Evolutionary conservation across 148 eudicot genomes (phyloP).

Genomic region (Arctostaphylos glauca): DNA sequence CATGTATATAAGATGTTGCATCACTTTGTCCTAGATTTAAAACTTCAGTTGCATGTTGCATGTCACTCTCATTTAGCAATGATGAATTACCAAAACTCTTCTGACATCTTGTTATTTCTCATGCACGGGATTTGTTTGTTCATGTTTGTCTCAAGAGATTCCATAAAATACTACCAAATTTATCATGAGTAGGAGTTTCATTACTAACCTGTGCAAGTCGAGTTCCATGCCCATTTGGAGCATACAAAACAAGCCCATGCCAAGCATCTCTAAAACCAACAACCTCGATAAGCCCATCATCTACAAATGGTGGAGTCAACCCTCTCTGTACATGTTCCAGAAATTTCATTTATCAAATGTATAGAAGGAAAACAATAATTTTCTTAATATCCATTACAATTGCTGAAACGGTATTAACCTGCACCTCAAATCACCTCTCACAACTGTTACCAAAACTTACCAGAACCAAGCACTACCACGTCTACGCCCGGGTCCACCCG

Average conservation of each 20-base stretch:
- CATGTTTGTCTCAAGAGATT: neutral
- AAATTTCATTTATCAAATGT: constrained; percentile 6
- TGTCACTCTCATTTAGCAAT: neutral
- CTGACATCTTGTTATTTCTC: neutral
- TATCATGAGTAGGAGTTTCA: neutral
- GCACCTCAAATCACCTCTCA: neutral
- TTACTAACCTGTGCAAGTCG: constrained; percentile 90
- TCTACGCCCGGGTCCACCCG: too few relatives aligned
- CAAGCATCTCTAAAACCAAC: constrained; percentile 98
- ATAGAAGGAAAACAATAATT: neutral
- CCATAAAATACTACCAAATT: neutral
- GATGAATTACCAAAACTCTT: neutral
- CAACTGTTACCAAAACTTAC: too few relatives aligned
- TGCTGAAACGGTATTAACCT: neutral
- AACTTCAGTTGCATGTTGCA: neutral
- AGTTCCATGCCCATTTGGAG: constrained; percentile 94
- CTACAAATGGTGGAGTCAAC: constrained; percentile 77
- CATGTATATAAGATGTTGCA: too few relatives aligned
- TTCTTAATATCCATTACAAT: neutral
- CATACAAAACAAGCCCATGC: constrained; percentile 86
- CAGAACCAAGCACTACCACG: too few relatives aligned
- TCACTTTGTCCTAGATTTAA: neutral
- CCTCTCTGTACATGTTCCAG: constrained; percentile 48
- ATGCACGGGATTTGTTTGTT: neutral
- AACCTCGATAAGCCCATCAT: constrained; percentile 85